These are phyloP conservation scores for Fragosphaeria purpurea DNA, from an alignment of 2,329 filamentous ascomycete genomes.

Conservation along the genomic window DNA sequence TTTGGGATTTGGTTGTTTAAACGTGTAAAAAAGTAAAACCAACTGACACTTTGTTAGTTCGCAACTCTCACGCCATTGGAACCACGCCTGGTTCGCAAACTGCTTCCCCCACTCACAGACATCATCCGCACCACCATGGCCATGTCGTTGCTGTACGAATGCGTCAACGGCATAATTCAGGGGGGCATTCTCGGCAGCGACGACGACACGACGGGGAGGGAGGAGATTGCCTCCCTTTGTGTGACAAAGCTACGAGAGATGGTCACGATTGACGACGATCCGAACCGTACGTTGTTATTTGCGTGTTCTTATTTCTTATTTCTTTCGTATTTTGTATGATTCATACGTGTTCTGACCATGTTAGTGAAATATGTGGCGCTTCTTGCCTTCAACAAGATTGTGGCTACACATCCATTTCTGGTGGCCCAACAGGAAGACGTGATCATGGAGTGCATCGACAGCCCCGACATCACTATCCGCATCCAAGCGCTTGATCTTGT, in stretches of 20 bases:
- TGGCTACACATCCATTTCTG: slow-evolving; percentile 74
- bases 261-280: slow-evolving; percentile 86
- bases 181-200: slow-evolving; percentile 82
- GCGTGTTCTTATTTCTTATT: background rate
- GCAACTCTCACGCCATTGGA: slow-evolving; percentile 88
- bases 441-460: slow-evolving; percentile 92
- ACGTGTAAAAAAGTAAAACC: background rate
- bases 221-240: slow-evolving; percentile 86
- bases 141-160: slow-evolving; percentile 98
- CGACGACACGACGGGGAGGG: slow-evolving; percentile 65
- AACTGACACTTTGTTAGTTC: slow-evolving; percentile 47
- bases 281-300: slow-evolving; percentile 58
- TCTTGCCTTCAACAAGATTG: slow-evolving; percentile 91
- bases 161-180: slow-evolving; percentile 96
- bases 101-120: slow-evolving; percentile 80
- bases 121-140: slow-evolving; percentile 91
- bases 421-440: slow-evolving; percentile 92
- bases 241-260: slow-evolving; percentile 89
- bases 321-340: slow-evolving; percentile 12
- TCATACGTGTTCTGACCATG: background rate
- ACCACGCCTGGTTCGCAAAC: slow-evolving; percentile 80
- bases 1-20: too few species aligned
- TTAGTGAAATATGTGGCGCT: slow-evolving; percentile 96
- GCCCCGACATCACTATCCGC: slow-evolving; percentile 89
- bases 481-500: slow-evolving; percentile 86